These are phyloP conservation scores for Mortierella sp. DNA, from an alignment of 371 early-diverging fungal genomes.

Conservation along the genomic window DNA sequence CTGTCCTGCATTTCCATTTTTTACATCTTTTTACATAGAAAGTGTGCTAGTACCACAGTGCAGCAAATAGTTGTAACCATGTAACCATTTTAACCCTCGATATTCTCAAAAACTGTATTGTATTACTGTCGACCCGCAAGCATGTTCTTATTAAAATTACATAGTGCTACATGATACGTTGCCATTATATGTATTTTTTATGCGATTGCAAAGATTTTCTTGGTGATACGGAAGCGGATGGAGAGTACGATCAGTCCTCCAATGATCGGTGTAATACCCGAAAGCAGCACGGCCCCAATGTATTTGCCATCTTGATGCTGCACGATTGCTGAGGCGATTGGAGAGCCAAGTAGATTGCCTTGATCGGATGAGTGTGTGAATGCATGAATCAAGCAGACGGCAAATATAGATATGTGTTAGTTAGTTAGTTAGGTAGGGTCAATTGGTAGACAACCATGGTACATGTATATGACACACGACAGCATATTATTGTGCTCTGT, in stretches of 20 bases:
- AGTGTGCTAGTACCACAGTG: no score
- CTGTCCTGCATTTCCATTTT: neutral
- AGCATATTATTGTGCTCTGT: neutral
- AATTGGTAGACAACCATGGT: no score
- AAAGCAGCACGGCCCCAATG: slow-evolving; percentile 45
- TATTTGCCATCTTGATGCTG: slow-evolving; percentile 34
- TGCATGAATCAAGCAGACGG: no score
- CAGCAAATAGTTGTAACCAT: neutral
- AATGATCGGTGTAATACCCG: slow-evolving; percentile 35
- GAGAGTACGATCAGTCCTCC: slow-evolving; percentile 38
- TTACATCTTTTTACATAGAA: neutral
- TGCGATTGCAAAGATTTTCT: slow-evolving; percentile 40
- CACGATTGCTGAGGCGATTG: slow-evolving; percentile 59
- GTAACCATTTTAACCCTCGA: neutral
- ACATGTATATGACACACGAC: no score
- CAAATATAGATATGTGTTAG: no score
- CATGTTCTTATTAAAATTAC: neutral
- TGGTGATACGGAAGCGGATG: slow-evolving; percentile 36
- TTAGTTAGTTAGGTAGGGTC: no score
- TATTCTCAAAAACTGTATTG: no score
- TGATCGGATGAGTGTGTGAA: neutral
- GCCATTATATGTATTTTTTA: slow-evolving; percentile 2
- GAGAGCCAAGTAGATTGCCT: slow-evolving; percentile 60
- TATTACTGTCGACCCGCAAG: no score
- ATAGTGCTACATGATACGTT: neutral